These are phyloP conservation scores for Fusarium agapanthi DNA, from an alignment of 2,329 filamentous ascomycete genomes.

Conservation along the genomic window DNA sequence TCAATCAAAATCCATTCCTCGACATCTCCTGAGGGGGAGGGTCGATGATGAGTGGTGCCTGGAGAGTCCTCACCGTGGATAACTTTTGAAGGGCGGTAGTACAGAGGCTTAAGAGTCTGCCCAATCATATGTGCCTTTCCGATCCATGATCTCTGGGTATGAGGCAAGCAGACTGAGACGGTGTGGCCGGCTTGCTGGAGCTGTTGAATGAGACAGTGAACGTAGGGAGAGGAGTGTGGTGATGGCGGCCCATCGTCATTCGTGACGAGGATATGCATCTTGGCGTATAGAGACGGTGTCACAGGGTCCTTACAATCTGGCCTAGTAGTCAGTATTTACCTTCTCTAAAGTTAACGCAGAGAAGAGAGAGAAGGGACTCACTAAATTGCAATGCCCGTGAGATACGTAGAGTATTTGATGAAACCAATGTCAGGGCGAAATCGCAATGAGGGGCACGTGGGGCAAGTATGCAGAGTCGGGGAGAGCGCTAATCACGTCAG, in stretches of 20 bases:
- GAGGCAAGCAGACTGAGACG: constrained; percentile 91
- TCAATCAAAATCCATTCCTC: constrained; percentile 87
- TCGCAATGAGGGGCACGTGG: constrained; percentile 39
- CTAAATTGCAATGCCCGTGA: constrained; percentile 11
- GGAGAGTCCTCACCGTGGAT: constrained; percentile 58
- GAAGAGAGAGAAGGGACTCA: background rate
- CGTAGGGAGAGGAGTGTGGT: constrained; percentile 79
- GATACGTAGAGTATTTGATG: constrained; percentile 18
- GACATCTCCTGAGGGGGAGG: constrained; percentile 62
- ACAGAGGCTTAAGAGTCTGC: constrained; percentile 82
- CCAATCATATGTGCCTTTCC: constrained; percentile 97
- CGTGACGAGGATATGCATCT: constrained; percentile 72
- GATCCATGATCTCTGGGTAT: constrained; percentile 96
- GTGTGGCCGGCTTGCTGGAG: constrained; percentile 80
- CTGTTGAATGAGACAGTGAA: constrained; percentile 76
- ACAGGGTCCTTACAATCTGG: background rate
- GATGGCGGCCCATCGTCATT: constrained; percentile 88
- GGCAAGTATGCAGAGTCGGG: constrained; percentile 28
- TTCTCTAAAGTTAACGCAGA: background rate
- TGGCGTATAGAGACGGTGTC: constrained; percentile 15
- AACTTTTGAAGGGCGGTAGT: constrained; percentile 72
- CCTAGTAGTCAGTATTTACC: background rate
- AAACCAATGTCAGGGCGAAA: constrained; percentile 15
- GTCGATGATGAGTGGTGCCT: constrained; percentile 69
- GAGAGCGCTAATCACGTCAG: constrained; percentile 36